phyloP scores from a whole-genome alignment of 148 eudicot species.

The Beta vulgaris region DNA sequence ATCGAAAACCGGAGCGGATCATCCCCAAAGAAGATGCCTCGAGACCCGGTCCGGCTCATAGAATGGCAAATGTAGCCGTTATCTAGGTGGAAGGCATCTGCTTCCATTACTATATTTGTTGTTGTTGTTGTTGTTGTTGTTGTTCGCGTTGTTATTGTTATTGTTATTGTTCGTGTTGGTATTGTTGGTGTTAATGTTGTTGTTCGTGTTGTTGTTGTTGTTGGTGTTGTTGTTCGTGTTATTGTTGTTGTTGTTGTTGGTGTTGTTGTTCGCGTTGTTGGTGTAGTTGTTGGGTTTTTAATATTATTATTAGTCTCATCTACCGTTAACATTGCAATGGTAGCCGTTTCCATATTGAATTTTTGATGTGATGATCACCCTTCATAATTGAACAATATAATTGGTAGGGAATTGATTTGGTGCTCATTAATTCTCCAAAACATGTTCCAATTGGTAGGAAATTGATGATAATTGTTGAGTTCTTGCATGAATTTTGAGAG shows the following conservation, averaged over 20 bases:
- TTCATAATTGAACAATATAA: background rate
- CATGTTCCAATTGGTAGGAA: background rate
- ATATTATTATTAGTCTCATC: background rate
- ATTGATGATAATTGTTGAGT: background rate
- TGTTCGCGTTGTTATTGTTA: background rate
- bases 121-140: slow-evolving; percentile 8
- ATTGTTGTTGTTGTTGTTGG: background rate
- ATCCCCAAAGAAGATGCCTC: slow-evolving; percentile 35
- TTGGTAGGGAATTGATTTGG: background rate
- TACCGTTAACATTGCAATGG: slow-evolving; percentile 8
- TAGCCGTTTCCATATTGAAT: background rate
- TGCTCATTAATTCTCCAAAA: background rate
- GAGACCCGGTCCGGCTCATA: slow-evolving; percentile 24
- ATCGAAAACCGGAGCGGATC: slow-evolving; percentile 31
- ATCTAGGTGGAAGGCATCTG: slow-evolving; percentile 20
- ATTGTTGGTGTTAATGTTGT: background rate
- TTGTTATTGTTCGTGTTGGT: slow-evolving; percentile 10
- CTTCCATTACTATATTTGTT: background rate
- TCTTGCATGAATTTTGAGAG: background rate
- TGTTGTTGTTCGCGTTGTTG: too few species aligned
- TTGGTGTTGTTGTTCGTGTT: too few species aligned
- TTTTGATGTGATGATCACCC: background rate
- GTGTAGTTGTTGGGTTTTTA: background rate
- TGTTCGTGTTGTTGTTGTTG: background rate
- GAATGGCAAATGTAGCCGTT: slow-evolving; percentile 30